Base-by-base conservation (phyloP, 768 basidiomycete genomes). In the Suillus clintonianus region DNA sequence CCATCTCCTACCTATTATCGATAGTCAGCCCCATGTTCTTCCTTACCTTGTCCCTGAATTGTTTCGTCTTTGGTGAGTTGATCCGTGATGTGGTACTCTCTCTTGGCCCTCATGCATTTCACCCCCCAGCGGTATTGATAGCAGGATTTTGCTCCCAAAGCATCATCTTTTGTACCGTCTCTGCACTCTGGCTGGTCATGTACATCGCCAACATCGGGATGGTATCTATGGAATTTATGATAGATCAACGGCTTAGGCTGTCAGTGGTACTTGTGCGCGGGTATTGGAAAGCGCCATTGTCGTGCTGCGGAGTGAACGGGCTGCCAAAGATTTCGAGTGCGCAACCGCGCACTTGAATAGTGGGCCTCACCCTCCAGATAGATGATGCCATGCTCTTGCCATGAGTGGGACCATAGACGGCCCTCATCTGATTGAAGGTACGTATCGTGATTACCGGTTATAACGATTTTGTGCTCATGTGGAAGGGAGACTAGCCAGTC, bases 371-470 rank as follows among this genome's bases (percentile, higher is more conserved):
- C 75, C 50, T 79, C 68, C 59, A 84, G 78, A 60, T 82, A 83
- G 0, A 66, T 76, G 5, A 82, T 67, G 24, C 48, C 48, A 50
- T 7, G 48, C 14, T 50, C 15, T 50, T 6, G 62, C 47, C 17
- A 78, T 74, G 64, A 71, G 77, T 8, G 50, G 15, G 13, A 45
- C 51, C 42, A 66, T 62, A 2, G 72, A 24, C 64, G 66, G 48
- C 53, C 59, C 10, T 54, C 61, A 19, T 32, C 48, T 67, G 22
- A 71, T 65, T 6, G 65, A 43, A 81, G 74, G 13, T 62, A 59
- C 2, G 36, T n/a, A 56, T 82, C 81, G 68, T 81, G 82, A 63
- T 83, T 82, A 2, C 82, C 82, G 9, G 77, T 81, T 39, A 82
- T 76, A 64, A 80, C 74, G 22, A 82, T 42, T 59, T 82, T 83